These are phyloP conservation scores for Ettlia oleoabundans DNA, from an alignment of 139 green algal species.

Conservation along the genomic window DNA sequence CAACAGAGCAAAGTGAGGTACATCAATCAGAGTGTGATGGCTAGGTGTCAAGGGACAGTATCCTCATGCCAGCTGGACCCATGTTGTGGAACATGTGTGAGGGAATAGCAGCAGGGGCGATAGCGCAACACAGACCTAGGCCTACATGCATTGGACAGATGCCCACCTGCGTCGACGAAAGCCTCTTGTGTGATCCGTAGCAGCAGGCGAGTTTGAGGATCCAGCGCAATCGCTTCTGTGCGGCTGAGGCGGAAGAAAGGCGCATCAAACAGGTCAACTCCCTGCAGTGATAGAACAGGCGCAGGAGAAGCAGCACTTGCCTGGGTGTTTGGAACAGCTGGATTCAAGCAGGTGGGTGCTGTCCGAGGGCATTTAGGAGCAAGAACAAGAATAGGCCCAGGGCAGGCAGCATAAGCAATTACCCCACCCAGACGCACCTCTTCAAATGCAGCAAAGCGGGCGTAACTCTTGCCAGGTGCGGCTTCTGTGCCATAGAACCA, in stretches of 20 bases:
- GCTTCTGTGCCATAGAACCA: conserved; percentile 29
- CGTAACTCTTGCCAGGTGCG: conserved; percentile 31
- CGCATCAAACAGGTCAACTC: conserved; percentile 62
- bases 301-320: background rate
- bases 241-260: conserved; percentile 62
- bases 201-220: conserved; percentile 79
- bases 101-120: too few species aligned
- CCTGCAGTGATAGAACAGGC: background rate
- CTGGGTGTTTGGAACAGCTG: background rate
- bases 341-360: too few species aligned
- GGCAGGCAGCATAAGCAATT: background rate
- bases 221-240: conserved; percentile 67
- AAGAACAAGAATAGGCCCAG: too few species aligned
- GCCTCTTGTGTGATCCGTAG: conserved; percentile 60
- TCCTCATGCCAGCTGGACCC: too few species aligned
- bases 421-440: conserved; percentile 6
- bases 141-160: too few species aligned
- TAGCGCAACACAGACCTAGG: too few species aligned
- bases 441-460: conserved; percentile 62
- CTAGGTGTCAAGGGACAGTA: too few species aligned
- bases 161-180: conserved; percentile 42
- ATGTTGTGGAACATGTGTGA: too few species aligned
- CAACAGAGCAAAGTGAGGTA: background rate
- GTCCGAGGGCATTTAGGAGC: too few species aligned
- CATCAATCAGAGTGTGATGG: background rate